Conservation (phyloP, 345 rosid genomes). For the Hibiscus trionum region DNA sequence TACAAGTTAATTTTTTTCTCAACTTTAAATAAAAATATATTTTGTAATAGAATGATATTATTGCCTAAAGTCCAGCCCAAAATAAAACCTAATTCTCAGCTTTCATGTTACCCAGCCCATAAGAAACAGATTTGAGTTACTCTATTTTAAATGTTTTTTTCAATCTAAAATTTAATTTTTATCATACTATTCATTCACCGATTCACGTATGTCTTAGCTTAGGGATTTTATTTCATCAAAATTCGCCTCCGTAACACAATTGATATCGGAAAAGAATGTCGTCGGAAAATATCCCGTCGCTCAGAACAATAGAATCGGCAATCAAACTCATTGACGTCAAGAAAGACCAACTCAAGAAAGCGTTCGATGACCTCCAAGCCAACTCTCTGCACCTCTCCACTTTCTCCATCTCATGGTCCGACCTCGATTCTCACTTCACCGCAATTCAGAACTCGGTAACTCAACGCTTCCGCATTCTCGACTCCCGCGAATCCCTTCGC, state of each 20-base stretch:
- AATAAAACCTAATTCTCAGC: no score
- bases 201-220: no score
- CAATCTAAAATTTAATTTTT: no score
- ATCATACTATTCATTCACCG: no score
- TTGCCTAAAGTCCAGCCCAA: no score
- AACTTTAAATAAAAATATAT: no score
- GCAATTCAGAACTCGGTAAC: constrained; percentile 33
- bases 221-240: not conserved
- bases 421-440: constrained; percentile 60
- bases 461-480: constrained; percentile 42
- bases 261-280: not conserved
- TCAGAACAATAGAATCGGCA: constrained; percentile 46
- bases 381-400: constrained; percentile 42
- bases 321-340: constrained; percentile 40
- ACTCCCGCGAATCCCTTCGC: constrained; percentile 20
- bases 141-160: no score
- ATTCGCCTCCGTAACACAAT: no score
- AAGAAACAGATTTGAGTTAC: no score
- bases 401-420: constrained; percentile 54
- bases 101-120: no score
- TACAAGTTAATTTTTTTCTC: no score
- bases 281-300: constrained; percentile 11
- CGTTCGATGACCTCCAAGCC: constrained; percentile 59
- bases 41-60: no score
- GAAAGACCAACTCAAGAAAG: constrained; percentile 45